Percentiles rank a stretch among this genome's conserved stretches.
Evolutionary conservation across 1,284 basidiomycete species (phyloP).

Genomic region (Uromyces viciae-fabae): DNA sequence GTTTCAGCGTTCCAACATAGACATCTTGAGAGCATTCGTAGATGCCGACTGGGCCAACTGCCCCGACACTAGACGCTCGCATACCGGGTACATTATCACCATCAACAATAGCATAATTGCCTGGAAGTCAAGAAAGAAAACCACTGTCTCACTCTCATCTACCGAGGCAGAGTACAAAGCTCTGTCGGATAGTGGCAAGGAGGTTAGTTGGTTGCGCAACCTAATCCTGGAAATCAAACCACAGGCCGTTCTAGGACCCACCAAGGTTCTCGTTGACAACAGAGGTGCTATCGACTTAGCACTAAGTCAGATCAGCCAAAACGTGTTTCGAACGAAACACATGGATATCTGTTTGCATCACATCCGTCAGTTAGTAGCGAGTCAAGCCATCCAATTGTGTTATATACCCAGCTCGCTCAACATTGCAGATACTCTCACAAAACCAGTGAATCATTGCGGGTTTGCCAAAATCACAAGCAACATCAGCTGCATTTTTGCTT

Average conservation of each 20-base stretch:
- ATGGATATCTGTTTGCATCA: background rate
- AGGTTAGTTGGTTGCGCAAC: background rate
- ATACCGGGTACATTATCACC: conserved; percentile 29
- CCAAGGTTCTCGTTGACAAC: background rate
- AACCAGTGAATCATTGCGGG: too few relatives aligned
- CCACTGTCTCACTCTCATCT: conserved; percentile 22
- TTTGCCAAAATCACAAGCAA: too few relatives aligned
- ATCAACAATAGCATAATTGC: conserved; percentile 19
- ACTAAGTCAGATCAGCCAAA: background rate
- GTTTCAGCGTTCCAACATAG: background rate
- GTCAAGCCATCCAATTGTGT: background rate
- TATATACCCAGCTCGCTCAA: background rate
- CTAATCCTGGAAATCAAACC: background rate
- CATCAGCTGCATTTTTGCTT: too few relatives aligned
- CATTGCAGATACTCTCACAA: background rate
- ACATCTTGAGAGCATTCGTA: background rate
- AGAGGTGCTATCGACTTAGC: background rate
- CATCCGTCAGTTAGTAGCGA: background rate
- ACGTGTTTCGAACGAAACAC: background rate
- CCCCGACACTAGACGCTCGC: conserved; percentile 18
- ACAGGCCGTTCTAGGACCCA: background rate
- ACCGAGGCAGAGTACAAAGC: conserved; percentile 14
- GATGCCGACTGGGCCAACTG: conserved; percentile 46
- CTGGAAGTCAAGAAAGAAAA: conserved; percentile 22
- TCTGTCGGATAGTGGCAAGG: background rate